These are phyloP conservation scores for Thraustochytrium sp. DNA, from an alignment of 352 stramenopile species.

Conservation along the genomic window DNA sequence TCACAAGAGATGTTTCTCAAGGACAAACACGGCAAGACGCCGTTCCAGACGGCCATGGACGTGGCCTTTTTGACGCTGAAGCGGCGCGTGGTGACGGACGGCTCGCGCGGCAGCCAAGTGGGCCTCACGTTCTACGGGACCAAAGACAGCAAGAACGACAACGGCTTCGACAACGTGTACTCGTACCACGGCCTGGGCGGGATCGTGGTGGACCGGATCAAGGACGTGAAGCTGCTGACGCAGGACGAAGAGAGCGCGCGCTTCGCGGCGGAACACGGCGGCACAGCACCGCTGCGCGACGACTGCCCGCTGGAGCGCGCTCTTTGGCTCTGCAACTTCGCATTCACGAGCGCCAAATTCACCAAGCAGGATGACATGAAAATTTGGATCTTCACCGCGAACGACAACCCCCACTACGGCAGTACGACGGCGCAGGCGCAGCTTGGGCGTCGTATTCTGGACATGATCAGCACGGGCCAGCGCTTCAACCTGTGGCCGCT, in stretches of 20 bases:
- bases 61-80: conserved; percentile 7
- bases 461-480: background rate
- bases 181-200: background rate
- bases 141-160: conserved; percentile 38
- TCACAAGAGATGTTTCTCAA: background rate
- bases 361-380: conserved; percentile 14
- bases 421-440: background rate
- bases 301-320: conserved; percentile 21
- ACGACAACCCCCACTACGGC: background rate
- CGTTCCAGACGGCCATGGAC: background rate
- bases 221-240: background rate
- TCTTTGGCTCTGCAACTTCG: conserved; percentile 29
- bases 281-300: background rate
- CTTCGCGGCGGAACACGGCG: background rate
- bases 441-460: background rate
- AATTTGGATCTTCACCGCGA: conserved; percentile 38
- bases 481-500: background rate
- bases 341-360: background rate
- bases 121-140: conserved; percentile 23
- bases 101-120: background rate
- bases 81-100: conserved; percentile 13
- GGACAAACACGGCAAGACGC: background rate
- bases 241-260: background rate
- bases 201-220: conserved; percentile 14
- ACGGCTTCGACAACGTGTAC: conserved; percentile 4